Percentiles rank a stretch among this genome's conserved stretches.
These are phyloP conservation scores for Glarea lozoyensis DNA, from an alignment of 495 filamentous ascomycete genomes.

Conservation along the genomic window DNA sequence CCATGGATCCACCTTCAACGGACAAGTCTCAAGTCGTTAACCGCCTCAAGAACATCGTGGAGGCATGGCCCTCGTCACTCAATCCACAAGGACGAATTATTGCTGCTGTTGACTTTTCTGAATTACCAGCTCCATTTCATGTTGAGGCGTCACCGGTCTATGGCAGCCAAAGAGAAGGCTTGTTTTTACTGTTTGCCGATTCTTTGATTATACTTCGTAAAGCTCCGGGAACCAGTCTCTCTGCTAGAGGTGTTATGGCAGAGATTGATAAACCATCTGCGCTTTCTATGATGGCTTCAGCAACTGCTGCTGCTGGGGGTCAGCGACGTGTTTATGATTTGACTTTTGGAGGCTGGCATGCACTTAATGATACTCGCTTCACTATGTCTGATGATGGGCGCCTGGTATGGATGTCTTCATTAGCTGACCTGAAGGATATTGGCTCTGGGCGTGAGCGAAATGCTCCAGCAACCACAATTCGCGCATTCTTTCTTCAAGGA, in stretches of 20 bases:
- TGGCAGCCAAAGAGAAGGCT: constrained; percentile 41
- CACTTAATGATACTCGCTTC: constrained; percentile 61
- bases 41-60: constrained; percentile 63
- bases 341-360: constrained; percentile 62
- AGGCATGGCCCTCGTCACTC: constrained; percentile 68
- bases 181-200: constrained; percentile 81
- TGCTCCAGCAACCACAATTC: constrained; percentile 39
- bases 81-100: constrained; percentile 73
- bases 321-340: constrained; percentile 49
- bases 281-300: constrained; percentile 42
- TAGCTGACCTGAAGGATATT: constrained; percentile 44
- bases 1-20: constrained; percentile 60
- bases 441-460: constrained; percentile 37
- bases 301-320: constrained; percentile 44
- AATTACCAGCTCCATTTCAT: constrained; percentile 65
- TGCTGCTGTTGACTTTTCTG: constrained; percentile 71
- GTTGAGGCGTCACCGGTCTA: constrained; percentile 22
- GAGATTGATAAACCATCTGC: constrained; percentile 72
- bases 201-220: constrained; percentile 70
- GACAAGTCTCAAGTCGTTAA: constrained; percentile 63
- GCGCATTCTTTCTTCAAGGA: constrained; percentile 58
- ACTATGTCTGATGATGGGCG: constrained; percentile 68
- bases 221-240: constrained; percentile 44
- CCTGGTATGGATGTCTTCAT: constrained; percentile 61
- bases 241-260: constrained; percentile 69